Conservation (phyloP, 2,329 filamentous ascomycete genomes). For the Xylariales sp. region DNA sequence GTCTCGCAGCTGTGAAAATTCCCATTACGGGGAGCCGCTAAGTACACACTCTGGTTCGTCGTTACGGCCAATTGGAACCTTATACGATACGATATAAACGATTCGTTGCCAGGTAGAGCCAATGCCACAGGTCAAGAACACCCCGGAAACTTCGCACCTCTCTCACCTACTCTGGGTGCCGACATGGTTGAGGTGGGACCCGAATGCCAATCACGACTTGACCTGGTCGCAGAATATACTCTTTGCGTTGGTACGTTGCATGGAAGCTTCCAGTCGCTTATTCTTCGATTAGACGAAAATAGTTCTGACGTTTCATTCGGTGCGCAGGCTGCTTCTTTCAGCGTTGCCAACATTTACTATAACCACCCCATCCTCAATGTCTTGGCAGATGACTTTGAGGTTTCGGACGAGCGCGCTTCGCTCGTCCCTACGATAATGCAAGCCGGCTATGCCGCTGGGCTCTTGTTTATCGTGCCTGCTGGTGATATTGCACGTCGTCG, state of each 20-base stretch:
- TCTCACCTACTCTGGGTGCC: too few relatives aligned
- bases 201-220: neutral
- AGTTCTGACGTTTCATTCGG: neutral
- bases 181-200: neutral
- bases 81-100: too few relatives aligned
- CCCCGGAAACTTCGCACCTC: too few relatives aligned
- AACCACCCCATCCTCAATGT: slow-evolving; percentile 76
- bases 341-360: slow-evolving; percentile 79
- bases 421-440: slow-evolving; percentile 72
- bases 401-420: slow-evolving; percentile 64
- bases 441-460: slow-evolving; percentile 70
- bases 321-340: slow-evolving; percentile 52
- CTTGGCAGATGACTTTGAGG: slow-evolving; percentile 65
- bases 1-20: too few relatives aligned
- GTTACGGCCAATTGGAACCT: too few relatives aligned
- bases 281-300: neutral
- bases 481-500: slow-evolving; percentile 67
- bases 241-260: neutral
- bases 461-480: slow-evolving; percentile 71
- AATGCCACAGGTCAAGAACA: too few relatives aligned
- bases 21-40: too few relatives aligned
- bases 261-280: neutral
- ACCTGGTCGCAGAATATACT: neutral
- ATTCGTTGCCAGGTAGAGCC: too few relatives aligned
- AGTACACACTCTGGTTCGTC: too few relatives aligned